Evolutionary conservation across 2,329 filamentous ascomycete species (phyloP).

Genomic region (Dothideomycetes sp.): DNA sequence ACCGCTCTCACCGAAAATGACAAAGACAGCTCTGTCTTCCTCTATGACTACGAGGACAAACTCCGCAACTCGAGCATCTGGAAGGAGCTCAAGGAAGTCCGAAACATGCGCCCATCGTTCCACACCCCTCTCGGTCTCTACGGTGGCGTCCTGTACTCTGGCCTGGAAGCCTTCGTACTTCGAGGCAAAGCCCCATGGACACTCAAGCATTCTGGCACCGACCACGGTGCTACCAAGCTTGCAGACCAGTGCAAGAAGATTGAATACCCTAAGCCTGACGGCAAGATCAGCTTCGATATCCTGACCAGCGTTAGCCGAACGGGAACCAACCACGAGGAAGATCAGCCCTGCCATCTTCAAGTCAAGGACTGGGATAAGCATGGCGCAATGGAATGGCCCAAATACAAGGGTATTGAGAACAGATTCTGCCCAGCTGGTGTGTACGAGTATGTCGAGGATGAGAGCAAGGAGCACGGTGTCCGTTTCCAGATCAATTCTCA

Average conservation of each 20-base stretch:
- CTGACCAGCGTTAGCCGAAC: slow-evolving; percentile 90
- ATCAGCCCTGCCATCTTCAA: slow-evolving; percentile 92
- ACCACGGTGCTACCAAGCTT: slow-evolving; percentile 66
- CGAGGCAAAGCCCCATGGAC: slow-evolving; percentile 88
- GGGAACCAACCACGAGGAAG: slow-evolving; percentile 96
- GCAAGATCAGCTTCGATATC: slow-evolving; percentile 90
- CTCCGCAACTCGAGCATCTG: slow-evolving; percentile 81
- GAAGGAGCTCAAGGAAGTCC: slow-evolving; percentile 87
- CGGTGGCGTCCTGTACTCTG: slow-evolving; percentile 85
- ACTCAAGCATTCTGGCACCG: slow-evolving; percentile 67
- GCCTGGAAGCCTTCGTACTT: slow-evolving; percentile 78
- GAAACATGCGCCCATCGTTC: slow-evolving; percentile 96
- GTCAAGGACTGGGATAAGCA: slow-evolving; percentile 94
- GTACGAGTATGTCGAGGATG: slow-evolving; percentile 95
- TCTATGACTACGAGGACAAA: slow-evolving; percentile 87
- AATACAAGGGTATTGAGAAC: slow-evolving; percentile 87
- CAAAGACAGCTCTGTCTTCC: slow-evolving; percentile 61
- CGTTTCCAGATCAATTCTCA: slow-evolving; percentile 96
- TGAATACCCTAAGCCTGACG: slow-evolving; percentile 93
- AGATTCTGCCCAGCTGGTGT: slow-evolving; percentile 95
- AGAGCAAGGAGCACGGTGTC: slow-evolving; percentile 74
- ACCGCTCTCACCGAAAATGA: slow-evolving; percentile 52
- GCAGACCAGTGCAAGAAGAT: slow-evolving; percentile 79
- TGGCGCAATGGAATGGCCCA: slow-evolving; percentile 69
- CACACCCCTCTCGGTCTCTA: slow-evolving; percentile 76